Evolutionary conservation across 2,329 filamentous ascomycete species (phyloP).

Genomic region (Elsinoe ampelina): DNA sequence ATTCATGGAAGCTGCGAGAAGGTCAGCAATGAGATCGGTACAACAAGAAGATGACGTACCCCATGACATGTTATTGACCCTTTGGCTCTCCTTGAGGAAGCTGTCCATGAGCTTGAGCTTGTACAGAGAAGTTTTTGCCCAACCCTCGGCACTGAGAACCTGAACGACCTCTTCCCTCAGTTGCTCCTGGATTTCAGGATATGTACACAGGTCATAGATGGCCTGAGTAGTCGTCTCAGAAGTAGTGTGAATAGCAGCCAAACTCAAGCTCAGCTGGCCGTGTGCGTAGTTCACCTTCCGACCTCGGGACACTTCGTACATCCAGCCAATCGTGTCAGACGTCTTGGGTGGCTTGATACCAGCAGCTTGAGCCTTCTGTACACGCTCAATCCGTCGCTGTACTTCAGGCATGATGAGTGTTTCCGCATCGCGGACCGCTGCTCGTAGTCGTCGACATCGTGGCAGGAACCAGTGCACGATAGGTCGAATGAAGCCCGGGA

Average conservation of each 20-base stretch:
- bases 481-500: constrained; percentile 29
- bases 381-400: constrained; percentile 21
- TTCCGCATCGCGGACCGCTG: constrained; percentile 25
- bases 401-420: constrained; percentile 30
- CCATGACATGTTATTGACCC: constrained; percentile 19
- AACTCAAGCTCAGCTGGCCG: constrained; percentile 19
- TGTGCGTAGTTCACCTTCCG: constrained; percentile 17
- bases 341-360: constrained; percentile 18
- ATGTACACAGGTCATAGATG: constrained; percentile 19
- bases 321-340: constrained; percentile 23
- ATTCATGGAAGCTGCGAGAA: constrained; percentile 20
- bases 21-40: background rate
- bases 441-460: constrained; percentile 26
- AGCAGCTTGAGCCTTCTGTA: constrained; percentile 17
- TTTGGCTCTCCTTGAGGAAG: constrained; percentile 27
- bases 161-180: constrained; percentile 22
- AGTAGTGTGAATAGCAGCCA: constrained; percentile 24
- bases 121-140: constrained; percentile 24
- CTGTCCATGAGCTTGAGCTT: constrained; percentile 27
- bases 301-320: constrained; percentile 21
- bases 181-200: constrained; percentile 22
- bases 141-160: constrained; percentile 23
- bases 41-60: constrained; percentile 16
- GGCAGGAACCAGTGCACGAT: constrained; percentile 29
- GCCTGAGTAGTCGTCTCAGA: constrained; percentile 21